Base-by-base conservation (phyloP, 768 basidiomycete genomes). In the Termitomyces sp. region DNA sequence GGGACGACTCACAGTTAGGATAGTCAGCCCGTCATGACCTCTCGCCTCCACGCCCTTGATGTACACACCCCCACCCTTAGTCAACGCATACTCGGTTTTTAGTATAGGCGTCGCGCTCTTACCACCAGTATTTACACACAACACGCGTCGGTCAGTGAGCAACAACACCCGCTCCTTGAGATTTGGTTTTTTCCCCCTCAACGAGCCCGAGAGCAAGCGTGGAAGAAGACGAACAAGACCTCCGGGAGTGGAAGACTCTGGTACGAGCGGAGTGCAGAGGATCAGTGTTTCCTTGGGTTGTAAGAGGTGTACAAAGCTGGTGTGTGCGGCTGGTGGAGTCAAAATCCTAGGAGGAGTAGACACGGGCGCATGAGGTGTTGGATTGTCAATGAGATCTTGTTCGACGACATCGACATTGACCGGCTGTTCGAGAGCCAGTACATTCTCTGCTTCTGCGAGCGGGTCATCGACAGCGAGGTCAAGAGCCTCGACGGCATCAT, bases 101-200 rank as follows among this genome's bases (percentile, higher is more conserved):
- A 61, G 15, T 6, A 24, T 45, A 12, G 50, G 28, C 1, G 3
- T 6, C 34, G 45, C 38, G 14, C 47, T 58, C 55, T 43, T 58
- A 24, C n/a, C 28, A 2, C 47, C 54, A 6, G 34, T 48, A n/a
- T 24, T 48, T 9, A 58, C 54, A 47, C 60, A 61, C 32, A 61
- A 14, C 14, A 61, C 51, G 5, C 60, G 45, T 51, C 48, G 34
- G 28, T 56, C 48, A n/a, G 60, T 61, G 26, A 61, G 48, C 6
- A 61, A 28, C 38, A 61, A 37, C 17, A 49, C 54, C 8, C 54
- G 51, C 11, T 58, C 60, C 41, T 50, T 60, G 19, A 60, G 47
- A 7, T 57, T 60, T 40, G 59, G 56, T 19, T 61, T 61, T 38
- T 58, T 60, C 8, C 43, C 47, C 12, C 55, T 43, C 45, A 55